phyloP scores from a whole-genome alignment of 2,329 filamentous ascomycete genomes.

The Aulographum hederae region DNA sequence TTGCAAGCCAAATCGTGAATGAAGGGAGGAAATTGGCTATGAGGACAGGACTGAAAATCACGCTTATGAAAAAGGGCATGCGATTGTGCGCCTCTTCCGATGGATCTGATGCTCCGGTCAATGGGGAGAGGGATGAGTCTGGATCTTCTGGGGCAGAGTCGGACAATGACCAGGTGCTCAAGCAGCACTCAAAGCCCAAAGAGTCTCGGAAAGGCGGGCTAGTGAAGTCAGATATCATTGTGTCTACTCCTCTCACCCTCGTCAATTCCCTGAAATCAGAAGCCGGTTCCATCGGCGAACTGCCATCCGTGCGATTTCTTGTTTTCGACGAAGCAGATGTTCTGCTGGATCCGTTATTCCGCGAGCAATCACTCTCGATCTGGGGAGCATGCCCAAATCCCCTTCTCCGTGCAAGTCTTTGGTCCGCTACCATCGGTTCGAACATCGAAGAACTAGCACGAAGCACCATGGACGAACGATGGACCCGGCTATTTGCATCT shows the following conservation, averaged over 20 bases:
- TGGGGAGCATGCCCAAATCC: constrained; percentile 63
- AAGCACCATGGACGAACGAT: constrained; percentile 34
- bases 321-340: constrained; percentile 92
- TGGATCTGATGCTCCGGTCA: constrained; percentile 23
- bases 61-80: constrained; percentile 77
- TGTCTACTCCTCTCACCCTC: constrained; percentile 63
- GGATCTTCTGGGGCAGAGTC: too few relatives aligned
- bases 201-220: constrained; percentile 25
- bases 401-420: constrained; percentile 59
- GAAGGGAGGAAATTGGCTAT: constrained; percentile 68
- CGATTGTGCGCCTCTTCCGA: constrained; percentile 26
- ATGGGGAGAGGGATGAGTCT: constrained; percentile 18
- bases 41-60: constrained; percentile 62
- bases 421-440: constrained; percentile 95
- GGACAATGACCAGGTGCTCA: constrained; percentile 17
- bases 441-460: constrained; percentile 67
- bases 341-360: constrained; percentile 76
- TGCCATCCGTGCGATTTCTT: constrained; percentile 54
- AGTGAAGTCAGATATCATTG: constrained; percentile 60
- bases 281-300: constrained; percentile 23
- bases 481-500: neutral
- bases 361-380: constrained; percentile 68
- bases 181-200: constrained; percentile 20
- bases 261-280: constrained; percentile 49
- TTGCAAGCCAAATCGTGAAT: constrained; percentile 31